phyloP scores from a whole-genome alignment of 1,284 basidiomycete species.

The Inonotus obliquus region DNA sequence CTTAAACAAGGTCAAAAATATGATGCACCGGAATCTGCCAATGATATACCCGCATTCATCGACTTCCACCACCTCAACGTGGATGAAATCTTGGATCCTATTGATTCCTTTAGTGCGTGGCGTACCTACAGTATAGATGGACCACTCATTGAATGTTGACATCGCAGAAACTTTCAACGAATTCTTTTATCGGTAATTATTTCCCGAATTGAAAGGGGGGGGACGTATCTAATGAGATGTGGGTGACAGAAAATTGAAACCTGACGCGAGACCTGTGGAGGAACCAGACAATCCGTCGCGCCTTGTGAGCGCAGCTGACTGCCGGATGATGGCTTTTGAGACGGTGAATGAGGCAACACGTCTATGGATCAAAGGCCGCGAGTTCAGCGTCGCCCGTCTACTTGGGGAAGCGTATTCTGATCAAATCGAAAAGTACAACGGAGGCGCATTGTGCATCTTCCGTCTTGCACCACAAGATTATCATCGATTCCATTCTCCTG shows the following conservation, averaged over 20 bases:
- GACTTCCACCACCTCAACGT: slow-evolving; percentile 85
- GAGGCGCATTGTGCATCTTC: slow-evolving; percentile 83
- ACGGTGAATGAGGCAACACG: slow-evolving; percentile 79
- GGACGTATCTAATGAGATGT: slow-evolving; percentile 6
- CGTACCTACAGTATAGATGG: neutral
- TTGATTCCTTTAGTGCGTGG: slow-evolving; percentile 75
- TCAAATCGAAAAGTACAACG: slow-evolving; percentile 64
- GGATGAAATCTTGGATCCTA: slow-evolving; percentile 78
- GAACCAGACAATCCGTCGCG: slow-evolving; percentile 67
- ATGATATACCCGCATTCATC: slow-evolving; percentile 86
- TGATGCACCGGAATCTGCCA: slow-evolving; percentile 78
- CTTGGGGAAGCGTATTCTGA: slow-evolving; percentile 76
- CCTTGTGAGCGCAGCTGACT: slow-evolving; percentile 89
- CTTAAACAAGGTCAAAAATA: slow-evolving; percentile 96
- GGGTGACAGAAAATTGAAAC: slow-evolving; percentile 75
- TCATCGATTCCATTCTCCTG: slow-evolving; percentile 93
- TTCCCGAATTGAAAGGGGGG: too few species aligned
- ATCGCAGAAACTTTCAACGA: slow-evolving; percentile 80
- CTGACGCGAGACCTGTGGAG: slow-evolving; percentile 75
- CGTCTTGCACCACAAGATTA: slow-evolving; percentile 95
- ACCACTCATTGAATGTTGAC: slow-evolving; percentile 10
- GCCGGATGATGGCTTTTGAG: slow-evolving; percentile 91
- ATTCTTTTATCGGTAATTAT: slow-evolving; percentile 70
- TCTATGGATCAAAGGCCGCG: slow-evolving; percentile 97
- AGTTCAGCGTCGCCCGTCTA: slow-evolving; percentile 78